Evolutionary conservation across 192 early-diverging fungal genomes (phyloP), one percentile per base, ranked within the genome.

Genomic region (Rhizophagus sp.): DNA sequence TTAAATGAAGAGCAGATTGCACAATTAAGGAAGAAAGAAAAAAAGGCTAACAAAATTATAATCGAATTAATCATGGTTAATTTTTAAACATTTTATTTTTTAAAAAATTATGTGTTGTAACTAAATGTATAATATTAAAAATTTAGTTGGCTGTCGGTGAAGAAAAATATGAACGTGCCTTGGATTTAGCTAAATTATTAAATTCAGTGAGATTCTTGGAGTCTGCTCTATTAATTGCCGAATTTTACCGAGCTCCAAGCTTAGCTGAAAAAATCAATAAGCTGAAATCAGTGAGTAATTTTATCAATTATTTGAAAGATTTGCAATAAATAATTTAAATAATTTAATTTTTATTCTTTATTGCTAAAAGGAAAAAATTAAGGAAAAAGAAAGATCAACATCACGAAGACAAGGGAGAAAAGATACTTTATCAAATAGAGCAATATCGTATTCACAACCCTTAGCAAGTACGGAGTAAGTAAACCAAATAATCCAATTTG

Each of bases 201-300:
- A 84, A 85, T 61, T 82, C 85, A 25, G 71, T 92, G n/a, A 79
- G 81, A 52, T 93, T 95, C 0, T 85, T 99, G 78, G 94, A 97
- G 64, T 91, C 89, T 0, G 96, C 95, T 4, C 87, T 98, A 67
- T 93, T 95, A 82, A 91, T 98, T 82, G 96, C 97, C 1, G 83
- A 91, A 9, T 83, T 87, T 78, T 83, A 93, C 78, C 88, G 90
- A 70, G 85, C 90, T 61, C 84, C 91, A 4, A 84, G 79, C 13
- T 83, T 98, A 57, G 96, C 95, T 41, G 95, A 98, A 71, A 88
- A 93, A 24, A 91, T 99, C 76, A 89, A 85, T 65, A 17, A 62
- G 25, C 17, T 76, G 24, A 63, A 76, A 64, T 27, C 27, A 36
- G 75, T 76, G 6, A 39, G 30, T 76, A 22, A n/a, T 7, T 6